Conservation (phyloP, 208 protist species). For the Plasmodiophora brassicae region DNA sequence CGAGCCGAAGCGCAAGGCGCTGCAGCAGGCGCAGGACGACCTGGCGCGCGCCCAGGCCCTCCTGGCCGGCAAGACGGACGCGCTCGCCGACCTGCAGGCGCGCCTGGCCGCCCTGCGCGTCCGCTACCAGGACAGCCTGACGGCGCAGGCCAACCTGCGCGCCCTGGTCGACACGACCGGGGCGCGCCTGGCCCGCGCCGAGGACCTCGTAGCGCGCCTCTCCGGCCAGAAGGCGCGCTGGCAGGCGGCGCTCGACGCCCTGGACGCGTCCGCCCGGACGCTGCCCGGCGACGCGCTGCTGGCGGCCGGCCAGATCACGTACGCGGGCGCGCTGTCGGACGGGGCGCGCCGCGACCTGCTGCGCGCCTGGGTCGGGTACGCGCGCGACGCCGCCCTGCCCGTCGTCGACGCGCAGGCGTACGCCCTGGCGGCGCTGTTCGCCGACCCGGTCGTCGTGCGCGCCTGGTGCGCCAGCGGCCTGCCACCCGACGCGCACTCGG, state of each 20-base stretch:
- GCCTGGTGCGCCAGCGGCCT: constrained; percentile 53
- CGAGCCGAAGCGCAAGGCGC: constrained; percentile 53
- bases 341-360: constrained; percentile 36
- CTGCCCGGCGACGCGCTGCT: constrained; percentile 65
- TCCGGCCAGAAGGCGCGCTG: constrained; percentile 58
- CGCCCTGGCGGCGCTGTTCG: constrained; percentile 60
- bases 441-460: constrained; percentile 46
- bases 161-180: constrained; percentile 42
- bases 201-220: constrained; percentile 58
- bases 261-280: constrained; percentile 38
- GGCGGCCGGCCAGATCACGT: constrained; percentile 57
- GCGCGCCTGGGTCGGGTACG: constrained; percentile 51
- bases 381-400: constrained; percentile 61
- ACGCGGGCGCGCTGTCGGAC: constrained; percentile 62
- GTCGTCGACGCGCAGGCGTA: constrained; percentile 38
- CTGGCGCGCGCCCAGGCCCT: constrained; percentile 45
- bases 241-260: constrained; percentile 37
- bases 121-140: constrained; percentile 46
- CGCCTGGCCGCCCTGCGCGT: constrained; percentile 51
- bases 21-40: constrained; percentile 51
- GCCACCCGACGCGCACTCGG: constrained; percentile 51
- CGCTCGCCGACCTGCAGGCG: constrained; percentile 51
- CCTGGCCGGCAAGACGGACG: constrained; percentile 52
- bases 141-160: constrained; percentile 48
- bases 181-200: constrained; percentile 54